phyloP scores from a whole-genome alignment of 306 rosid species.

The Sicyos edulis region DNA sequence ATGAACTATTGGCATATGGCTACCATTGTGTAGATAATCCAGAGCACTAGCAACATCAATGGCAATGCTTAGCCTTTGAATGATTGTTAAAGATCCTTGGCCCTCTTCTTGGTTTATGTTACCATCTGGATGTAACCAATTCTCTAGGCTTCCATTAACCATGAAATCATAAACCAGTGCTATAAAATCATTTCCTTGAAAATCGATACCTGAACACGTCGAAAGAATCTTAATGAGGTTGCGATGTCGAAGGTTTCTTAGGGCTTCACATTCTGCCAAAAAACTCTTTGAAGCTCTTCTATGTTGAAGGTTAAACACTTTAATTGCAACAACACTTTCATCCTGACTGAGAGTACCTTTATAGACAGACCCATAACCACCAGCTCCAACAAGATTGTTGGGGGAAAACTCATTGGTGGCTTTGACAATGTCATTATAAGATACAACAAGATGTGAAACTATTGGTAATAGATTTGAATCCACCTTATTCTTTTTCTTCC shows the following conservation, averaged over 20 bases:
- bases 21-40: slow-evolving; percentile 20
- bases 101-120: slow-evolving; percentile 14
- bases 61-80: slow-evolving; percentile 25
- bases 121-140: slow-evolving; percentile 42
- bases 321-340: slow-evolving; percentile 22
- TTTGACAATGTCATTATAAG: slow-evolving; percentile 27
- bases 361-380: slow-evolving; percentile 31
- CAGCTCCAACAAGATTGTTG: slow-evolving; percentile 29
- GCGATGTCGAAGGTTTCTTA: slow-evolving; percentile 21
- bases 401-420: slow-evolving; percentile 31
- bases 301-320: slow-evolving; percentile 25
- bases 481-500: slow-evolving; percentile 2
- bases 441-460: slow-evolving; percentile 18
- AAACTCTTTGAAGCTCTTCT: slow-evolving; percentile 23
- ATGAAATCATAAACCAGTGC: slow-evolving; percentile 60
- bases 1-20: slow-evolving; percentile 18
- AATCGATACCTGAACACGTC: slow-evolving; percentile 19
- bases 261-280: slow-evolving; percentile 28
- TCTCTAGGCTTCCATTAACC: slow-evolving; percentile 59
- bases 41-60: slow-evolving; percentile 37
- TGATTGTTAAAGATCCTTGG: background rate
- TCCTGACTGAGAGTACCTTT: slow-evolving; percentile 19
- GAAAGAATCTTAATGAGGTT: slow-evolving; percentile 23
- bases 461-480: background rate
- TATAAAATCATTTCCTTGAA: slow-evolving; percentile 47